Evolutionary conservation across 225 moss, liverwort and hornwort species (phyloP), one percentile per base, ranked within the genome.

Genomic region (Lunularia cruciata): DNA sequence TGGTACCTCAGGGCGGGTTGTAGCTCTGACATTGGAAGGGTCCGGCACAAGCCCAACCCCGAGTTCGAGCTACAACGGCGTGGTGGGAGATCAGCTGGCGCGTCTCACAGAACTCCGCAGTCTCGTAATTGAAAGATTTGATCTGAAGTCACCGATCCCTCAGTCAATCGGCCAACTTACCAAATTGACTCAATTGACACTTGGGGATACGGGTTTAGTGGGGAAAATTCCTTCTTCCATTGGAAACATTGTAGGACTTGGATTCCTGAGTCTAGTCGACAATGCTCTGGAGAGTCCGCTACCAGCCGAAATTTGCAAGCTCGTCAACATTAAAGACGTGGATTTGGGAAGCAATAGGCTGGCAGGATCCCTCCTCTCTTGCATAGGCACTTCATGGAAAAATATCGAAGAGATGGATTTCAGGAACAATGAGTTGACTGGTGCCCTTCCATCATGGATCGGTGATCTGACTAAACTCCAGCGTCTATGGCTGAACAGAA

Each of bases 341-440:
- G 32, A 59, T 59, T 33, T 60, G 12, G 51, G 32, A 31, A 18
- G 16, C 5, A 71, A 60, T 45, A 15, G 2, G 15, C 10, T 59
- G 28, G 20, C 57, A 9, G 43, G 57, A 20, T 36, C 14, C 23
- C 42, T 70, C 8, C 57, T 39, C 13, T 12, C 56, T 20, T 43
- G 56, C 70, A 31, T 70, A 0, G 28, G 26, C 27, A 25, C 70
- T 5, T 70, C 58, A 35, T 58, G 58, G 58, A 23, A 23, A 35
- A 4, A 27, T 11, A 58, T 58, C 13, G 14, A 58, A 31, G 58
- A 58, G 34, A 58, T 58, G 16, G 30, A 31, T 19, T 58, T 58
- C 27, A 55, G 54, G 23, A 28, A 28, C 54, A 55, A 55, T 11
- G 1, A 1, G 19, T 22, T 55, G 12, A 28, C 54, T 55, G 54